Evolutionary conservation across 1,284 basidiomycete genomes (phyloP).

Genomic region (Papiliotrema nemorosa): DNA sequence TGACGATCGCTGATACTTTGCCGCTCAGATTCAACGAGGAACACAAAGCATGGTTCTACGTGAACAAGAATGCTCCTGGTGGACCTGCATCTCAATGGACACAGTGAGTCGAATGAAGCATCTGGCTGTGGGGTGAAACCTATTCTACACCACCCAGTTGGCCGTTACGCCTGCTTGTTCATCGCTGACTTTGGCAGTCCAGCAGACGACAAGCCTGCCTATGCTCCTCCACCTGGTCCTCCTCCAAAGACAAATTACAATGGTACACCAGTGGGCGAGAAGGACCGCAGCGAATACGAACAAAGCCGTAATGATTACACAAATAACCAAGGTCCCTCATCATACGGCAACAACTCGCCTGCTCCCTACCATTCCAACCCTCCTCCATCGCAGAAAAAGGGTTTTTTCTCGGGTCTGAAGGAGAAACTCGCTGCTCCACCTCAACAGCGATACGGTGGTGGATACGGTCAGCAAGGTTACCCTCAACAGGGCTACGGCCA

Average conservation of each 20-base stretch:
- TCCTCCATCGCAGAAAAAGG: constrained; percentile 21
- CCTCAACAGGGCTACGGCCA: constrained; percentile 17
- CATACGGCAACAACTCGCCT: not conserved
- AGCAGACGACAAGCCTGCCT: constrained; percentile 38
- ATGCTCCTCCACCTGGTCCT: constrained; percentile 39
- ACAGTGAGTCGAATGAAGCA: constrained; percentile 39
- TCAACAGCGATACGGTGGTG: constrained; percentile 20
- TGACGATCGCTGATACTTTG: not conserved
- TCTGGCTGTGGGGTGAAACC: not conserved
- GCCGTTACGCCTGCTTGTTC: too few species aligned
- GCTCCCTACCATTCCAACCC: constrained; percentile 2
- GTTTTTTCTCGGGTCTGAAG: constrained; percentile 38
- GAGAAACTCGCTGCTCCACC: constrained; percentile 18
- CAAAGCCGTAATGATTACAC: constrained; percentile 1
- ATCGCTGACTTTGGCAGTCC: too few species aligned
- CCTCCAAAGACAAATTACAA: constrained; percentile 22
- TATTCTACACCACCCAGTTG: too few species aligned
- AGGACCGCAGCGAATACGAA: constrained; percentile 3
- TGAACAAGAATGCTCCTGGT: constrained; percentile 45
- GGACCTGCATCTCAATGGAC: constrained; percentile 46
- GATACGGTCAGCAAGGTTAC: constrained; percentile 20
- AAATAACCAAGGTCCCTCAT: not conserved
- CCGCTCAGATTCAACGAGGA: constrained; percentile 39
- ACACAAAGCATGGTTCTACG: constrained; percentile 51
- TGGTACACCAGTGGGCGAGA: constrained; percentile 11